Conservation (phyloP, 768 basidiomycete genomes). For the Suillus decipiens region DNA sequence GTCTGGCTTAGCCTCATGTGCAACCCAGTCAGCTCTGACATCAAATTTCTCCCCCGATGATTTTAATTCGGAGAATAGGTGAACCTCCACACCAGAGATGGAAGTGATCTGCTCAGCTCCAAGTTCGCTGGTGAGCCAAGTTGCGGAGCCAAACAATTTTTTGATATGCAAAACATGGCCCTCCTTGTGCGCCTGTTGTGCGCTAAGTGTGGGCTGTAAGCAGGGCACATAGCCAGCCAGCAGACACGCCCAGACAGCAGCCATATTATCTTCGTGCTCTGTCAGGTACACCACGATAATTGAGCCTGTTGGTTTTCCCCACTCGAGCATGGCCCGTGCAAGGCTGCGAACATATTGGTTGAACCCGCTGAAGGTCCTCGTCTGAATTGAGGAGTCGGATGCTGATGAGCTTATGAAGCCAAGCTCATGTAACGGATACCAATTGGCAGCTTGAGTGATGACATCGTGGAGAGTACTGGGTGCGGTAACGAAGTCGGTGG, state of each 20-base stretch:
- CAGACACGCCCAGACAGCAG: conserved; percentile 33
- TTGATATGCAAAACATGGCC: conserved; percentile 30
- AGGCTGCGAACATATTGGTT: conserved; percentile 18
- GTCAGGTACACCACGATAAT: conserved; percentile 31
- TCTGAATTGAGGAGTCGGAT: conserved; percentile 28
- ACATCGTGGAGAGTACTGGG: conserved; percentile 23
- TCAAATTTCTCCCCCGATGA: conserved; percentile 11
- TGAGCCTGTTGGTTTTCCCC: conserved; percentile 28
- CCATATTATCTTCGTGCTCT: conserved; percentile 37
- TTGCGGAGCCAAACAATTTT: conserved; percentile 31
- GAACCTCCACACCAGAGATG: conserved; percentile 26
- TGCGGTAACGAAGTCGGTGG: conserved; percentile 10
- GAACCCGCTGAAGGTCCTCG: conserved; percentile 25
- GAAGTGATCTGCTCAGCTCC: conserved; percentile 28
- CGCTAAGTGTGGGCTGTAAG: conserved; percentile 34
- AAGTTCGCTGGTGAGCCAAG: conserved; percentile 31
- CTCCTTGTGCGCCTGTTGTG: conserved; percentile 32
- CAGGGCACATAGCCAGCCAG: conserved; percentile 33
- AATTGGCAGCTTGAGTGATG: conserved; percentile 20
- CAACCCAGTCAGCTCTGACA: conserved; percentile 17
- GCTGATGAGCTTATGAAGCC: conserved; percentile 29
- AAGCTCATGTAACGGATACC: conserved; percentile 28
- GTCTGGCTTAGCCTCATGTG: conserved; percentile 24
- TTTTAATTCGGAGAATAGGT: conserved; percentile 25
- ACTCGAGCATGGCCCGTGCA: conserved; percentile 21